phyloP scores from a whole-genome alignment of 805 yeast species.

The Tetrapisispora arboricola region DNA sequence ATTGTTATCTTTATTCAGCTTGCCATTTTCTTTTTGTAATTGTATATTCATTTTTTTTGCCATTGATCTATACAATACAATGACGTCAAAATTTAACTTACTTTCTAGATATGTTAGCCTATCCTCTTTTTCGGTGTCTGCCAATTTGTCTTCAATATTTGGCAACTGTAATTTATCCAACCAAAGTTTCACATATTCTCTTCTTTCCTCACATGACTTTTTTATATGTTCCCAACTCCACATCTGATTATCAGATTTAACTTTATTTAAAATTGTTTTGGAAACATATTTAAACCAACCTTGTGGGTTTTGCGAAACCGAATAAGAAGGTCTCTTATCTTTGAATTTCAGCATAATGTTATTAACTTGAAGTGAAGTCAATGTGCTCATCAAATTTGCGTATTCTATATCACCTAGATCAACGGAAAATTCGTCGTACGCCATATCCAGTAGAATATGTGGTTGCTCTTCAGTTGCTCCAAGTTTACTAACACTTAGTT shows the following conservation, averaged over 20 bases:
- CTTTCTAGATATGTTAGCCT: constrained; percentile 46
- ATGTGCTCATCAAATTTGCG: constrained; percentile 66
- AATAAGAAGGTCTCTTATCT: constrained; percentile 51
- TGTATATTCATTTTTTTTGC: constrained; percentile 59
- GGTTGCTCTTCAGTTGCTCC: constrained; percentile 63
- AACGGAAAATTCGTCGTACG: constrained; percentile 83
- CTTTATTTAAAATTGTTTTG: constrained; percentile 61
- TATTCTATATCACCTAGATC: constrained; percentile 80
- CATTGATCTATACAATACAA: constrained; percentile 73
- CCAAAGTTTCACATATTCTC: constrained; percentile 58
- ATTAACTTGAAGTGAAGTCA: constrained; percentile 73
- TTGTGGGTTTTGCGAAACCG: constrained; percentile 48
- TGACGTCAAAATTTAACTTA: constrained; percentile 60
- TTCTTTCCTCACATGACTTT: constrained; percentile 62
- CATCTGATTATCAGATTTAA: constrained; percentile 66
- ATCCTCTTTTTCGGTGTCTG: constrained; percentile 30
- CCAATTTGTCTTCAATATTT: constrained; percentile 22
- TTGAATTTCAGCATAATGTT: constrained; percentile 67
- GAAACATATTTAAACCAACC: constrained; percentile 82
- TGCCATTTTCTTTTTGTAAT: constrained; percentile 32
- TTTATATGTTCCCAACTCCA: constrained; percentile 87
- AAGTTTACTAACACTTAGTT: constrained; percentile 64
- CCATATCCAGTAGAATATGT: constrained; percentile 61
- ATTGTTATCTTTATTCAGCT: constrained; percentile 5
- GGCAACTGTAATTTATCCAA: constrained; percentile 39